Conservation (phyloP, 78 protist genomes). For the Chrysochromulina tobinii region DNA sequence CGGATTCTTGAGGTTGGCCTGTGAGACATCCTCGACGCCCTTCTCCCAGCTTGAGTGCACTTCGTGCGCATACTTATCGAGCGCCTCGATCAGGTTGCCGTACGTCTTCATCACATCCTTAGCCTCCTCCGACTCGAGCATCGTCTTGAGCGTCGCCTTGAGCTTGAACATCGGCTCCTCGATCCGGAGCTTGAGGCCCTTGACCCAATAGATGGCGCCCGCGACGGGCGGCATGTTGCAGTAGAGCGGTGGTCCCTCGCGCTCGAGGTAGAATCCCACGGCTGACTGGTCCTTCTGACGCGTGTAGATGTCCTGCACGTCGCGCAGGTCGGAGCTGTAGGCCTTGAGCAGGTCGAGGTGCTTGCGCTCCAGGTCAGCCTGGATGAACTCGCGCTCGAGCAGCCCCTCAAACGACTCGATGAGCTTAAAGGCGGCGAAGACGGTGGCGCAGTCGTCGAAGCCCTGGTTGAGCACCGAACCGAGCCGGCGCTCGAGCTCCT, state of each 20-base stretch:
- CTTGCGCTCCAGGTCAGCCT: slow-evolving; percentile 51
- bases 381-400: slow-evolving; percentile 53
- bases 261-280: not conserved
- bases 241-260: slow-evolving; percentile 56
- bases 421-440: slow-evolving; percentile 54
- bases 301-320: slow-evolving; percentile 50
- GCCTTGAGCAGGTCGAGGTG: slow-evolving; percentile 35
- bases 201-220: slow-evolving; percentile 63
- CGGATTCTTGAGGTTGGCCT: slow-evolving; percentile 15
- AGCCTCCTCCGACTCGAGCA: slow-evolving; percentile 16
- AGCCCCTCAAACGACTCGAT: slow-evolving; percentile 72
- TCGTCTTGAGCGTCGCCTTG: not conserved
- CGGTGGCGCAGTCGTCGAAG: slow-evolving; percentile 60
- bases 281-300: not conserved
- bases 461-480: slow-evolving; percentile 37
- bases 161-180: slow-evolving; percentile 45
- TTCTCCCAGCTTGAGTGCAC: not conserved
- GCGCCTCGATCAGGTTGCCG: not conserved
- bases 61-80: not conserved
- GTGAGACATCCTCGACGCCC: not conserved
- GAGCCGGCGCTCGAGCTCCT: slow-evolving; percentile 49
- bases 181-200: slow-evolving; percentile 55
- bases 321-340: slow-evolving; percentile 47
- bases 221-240: slow-evolving; percentile 65
- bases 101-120: not conserved